phyloP scores from a whole-genome alignment of 371 early-diverging fungal genomes.

The Blakeslea trispora region DNA sequence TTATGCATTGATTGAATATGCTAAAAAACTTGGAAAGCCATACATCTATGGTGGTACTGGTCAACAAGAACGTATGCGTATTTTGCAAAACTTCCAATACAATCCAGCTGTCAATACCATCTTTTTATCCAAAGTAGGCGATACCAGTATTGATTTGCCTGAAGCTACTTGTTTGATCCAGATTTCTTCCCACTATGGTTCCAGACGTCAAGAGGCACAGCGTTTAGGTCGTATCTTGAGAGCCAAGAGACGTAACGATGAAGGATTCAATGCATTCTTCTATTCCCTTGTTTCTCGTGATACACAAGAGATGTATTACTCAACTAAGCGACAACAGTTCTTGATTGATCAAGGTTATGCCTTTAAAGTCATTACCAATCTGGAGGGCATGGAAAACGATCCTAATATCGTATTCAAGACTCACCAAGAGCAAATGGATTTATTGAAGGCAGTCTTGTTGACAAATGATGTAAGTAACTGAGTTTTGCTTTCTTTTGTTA shows the following conservation, averaged over 20 bases:
- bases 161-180: conserved; percentile 99
- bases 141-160: conserved; percentile 99
- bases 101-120: conserved; percentile 95
- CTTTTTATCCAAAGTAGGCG: conserved; percentile 99
- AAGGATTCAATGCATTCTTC: conserved; percentile 97
- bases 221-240: conserved; percentile 95
- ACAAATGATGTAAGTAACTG: conserved; percentile 63
- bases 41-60: conserved; percentile 98
- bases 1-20: conserved; percentile 96
- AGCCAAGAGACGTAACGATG: conserved; percentile 97
- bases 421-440: conserved; percentile 81
- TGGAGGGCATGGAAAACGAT: conserved; percentile 79
- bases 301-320: conserved; percentile 99
- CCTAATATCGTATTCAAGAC: conserved; percentile 76
- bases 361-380: conserved; percentile 92
- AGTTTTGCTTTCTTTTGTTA: conserved; percentile 23
- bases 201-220: conserved; percentile 99
- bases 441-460: conserved; percentile 86
- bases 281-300: conserved; percentile 98
- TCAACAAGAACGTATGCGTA: conserved; percentile 95
- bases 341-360: conserved; percentile 99
- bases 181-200: conserved; percentile 99
- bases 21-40: conserved; percentile 87
- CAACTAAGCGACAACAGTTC: conserved; percentile 98
- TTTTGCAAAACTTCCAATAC: conserved; percentile 95